Evolutionary conservation across 2,329 filamentous ascomycete species (phyloP).

Genomic region (Aureobasidium sp.): DNA sequence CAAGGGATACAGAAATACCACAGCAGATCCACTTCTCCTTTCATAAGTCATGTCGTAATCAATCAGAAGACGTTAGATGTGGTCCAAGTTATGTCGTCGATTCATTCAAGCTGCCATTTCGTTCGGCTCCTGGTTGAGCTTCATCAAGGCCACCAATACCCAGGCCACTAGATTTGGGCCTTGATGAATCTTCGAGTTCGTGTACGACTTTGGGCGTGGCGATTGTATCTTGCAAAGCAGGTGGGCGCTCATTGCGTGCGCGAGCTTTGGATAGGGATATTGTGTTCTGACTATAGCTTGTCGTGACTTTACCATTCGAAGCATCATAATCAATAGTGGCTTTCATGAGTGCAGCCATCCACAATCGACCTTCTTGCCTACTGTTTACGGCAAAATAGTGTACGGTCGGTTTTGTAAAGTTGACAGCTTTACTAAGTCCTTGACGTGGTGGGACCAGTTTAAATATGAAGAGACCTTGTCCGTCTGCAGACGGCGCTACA

Average conservation of each 20-base stretch:
- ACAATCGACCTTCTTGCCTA: slow-evolving; percentile 75
- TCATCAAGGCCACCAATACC: slow-evolving; percentile 21
- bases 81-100: background rate
- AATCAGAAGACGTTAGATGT: slow-evolving; percentile 1
- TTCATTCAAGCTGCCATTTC: background rate
- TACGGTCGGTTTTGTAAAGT: slow-evolving; percentile 93
- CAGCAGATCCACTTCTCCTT: slow-evolving; percentile 1
- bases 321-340: slow-evolving; percentile 91
- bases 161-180: slow-evolving; percentile 16
- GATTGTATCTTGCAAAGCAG: slow-evolving; percentile 55
- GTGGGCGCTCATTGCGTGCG: slow-evolving; percentile 80
- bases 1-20: slow-evolving; percentile 10
- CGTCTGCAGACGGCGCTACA: slow-evolving; percentile 38
- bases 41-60: slow-evolving; percentile 9
- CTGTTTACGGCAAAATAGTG: slow-evolving; percentile 97
- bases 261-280: slow-evolving; percentile 85
- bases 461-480: slow-evolving; percentile 79
- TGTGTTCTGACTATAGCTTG: slow-evolving; percentile 94
- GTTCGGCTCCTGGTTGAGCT: slow-evolving; percentile 3
- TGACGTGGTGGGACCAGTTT: slow-evolving; percentile 88
- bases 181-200: background rate
- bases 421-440: slow-evolving; percentile 81
- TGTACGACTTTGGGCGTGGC: background rate
- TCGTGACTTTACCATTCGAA: slow-evolving; percentile 62
- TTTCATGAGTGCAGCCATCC: slow-evolving; percentile 99